Percentiles rank a stretch among this genome's conserved stretches.
phyloP scores from a whole-genome alignment of 108 stramenopile species.

The Tribonema minus region DNA sequence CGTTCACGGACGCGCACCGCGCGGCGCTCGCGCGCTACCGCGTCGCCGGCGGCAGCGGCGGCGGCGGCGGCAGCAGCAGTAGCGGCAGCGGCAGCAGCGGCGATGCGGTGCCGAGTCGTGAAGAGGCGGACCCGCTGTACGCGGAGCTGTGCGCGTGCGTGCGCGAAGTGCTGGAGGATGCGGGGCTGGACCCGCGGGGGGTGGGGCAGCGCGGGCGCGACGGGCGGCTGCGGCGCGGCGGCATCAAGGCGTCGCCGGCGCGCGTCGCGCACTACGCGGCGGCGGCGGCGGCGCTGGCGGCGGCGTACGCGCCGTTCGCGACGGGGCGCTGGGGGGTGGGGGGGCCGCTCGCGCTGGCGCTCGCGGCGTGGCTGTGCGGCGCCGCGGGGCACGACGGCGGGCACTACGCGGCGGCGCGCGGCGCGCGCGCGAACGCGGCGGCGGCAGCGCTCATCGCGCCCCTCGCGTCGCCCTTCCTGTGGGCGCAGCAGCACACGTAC shows the following conservation, averaged over 20 bases:
- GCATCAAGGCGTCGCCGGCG: background rate
- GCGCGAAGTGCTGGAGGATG: slow-evolving; percentile 9
- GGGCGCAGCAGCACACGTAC: slow-evolving; percentile 70
- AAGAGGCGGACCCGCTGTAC: slow-evolving; percentile 53
- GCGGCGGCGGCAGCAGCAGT: background rate
- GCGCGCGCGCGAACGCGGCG: too few species aligned
- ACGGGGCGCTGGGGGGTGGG: too few species aligned
- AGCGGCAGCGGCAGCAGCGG: background rate
- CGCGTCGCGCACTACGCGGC: background rate
- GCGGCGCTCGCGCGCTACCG: background rate
- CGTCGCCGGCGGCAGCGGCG: background rate
- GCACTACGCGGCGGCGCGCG: too few species aligned
- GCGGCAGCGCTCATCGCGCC: too few species aligned
- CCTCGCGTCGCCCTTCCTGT: slow-evolving; percentile 65
- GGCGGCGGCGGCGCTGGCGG: slow-evolving; percentile 54
- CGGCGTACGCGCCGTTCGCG: too few species aligned
- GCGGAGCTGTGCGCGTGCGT: slow-evolving; percentile 50
- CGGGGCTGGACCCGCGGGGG: slow-evolving; percentile 21
- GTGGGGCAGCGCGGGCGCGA: too few species aligned
- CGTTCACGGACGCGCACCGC: slow-evolving; percentile 50
- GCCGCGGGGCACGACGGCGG: too few species aligned
- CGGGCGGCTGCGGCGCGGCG: background rate
- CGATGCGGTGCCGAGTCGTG: background rate
- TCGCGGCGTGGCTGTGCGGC: too few species aligned
- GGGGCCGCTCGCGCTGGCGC: slow-evolving; percentile 39